These are phyloP conservation scores for Stylosanthes scabra DNA, from an alignment of 331 rosid genomes.

Conservation along the genomic window DNA sequence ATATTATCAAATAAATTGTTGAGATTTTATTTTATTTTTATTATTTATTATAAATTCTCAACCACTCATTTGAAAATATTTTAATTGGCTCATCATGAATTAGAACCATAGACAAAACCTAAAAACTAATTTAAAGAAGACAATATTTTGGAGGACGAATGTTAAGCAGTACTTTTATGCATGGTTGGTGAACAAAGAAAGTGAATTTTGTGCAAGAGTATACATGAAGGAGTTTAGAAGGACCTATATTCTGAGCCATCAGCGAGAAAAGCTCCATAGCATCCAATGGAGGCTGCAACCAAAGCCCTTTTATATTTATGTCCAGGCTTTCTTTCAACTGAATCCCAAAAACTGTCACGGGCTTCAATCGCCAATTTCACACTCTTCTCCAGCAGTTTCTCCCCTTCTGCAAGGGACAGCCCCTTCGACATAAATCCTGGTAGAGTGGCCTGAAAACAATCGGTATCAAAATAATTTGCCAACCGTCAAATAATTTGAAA, in stretches of 20 bases:
- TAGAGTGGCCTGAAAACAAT: slow-evolving; percentile 66
- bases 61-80: no score
- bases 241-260: slow-evolving; percentile 97
- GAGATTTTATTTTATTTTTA: no score
- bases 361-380: slow-evolving; percentile 86
- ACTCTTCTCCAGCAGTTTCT: slow-evolving; percentile 62
- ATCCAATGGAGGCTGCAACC: slow-evolving; percentile 95
- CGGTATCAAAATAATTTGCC: background rate
- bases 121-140: no score
- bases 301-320: slow-evolving; percentile 62
- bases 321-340: slow-evolving; percentile 46
- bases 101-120: no score
- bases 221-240: slow-evolving; percentile 14
- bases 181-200: no score
- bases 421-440: slow-evolving; percentile 88
- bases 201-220: no score
- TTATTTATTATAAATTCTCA: no score
- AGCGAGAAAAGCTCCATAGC: slow-evolving; percentile 97
- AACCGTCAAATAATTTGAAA: background rate
- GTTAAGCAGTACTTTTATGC: no score
- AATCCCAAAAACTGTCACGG: slow-evolving; percentile 78
- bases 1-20: no score
- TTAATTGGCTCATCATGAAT: no score
- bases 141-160: no score
- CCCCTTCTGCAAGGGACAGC: slow-evolving; percentile 69